A percentile compares a stretch with the other conserved stretches of the same genome.
Conservation (phyloP, 1,139 yeast genomes). For the Protomyces gravidus region DNA sequence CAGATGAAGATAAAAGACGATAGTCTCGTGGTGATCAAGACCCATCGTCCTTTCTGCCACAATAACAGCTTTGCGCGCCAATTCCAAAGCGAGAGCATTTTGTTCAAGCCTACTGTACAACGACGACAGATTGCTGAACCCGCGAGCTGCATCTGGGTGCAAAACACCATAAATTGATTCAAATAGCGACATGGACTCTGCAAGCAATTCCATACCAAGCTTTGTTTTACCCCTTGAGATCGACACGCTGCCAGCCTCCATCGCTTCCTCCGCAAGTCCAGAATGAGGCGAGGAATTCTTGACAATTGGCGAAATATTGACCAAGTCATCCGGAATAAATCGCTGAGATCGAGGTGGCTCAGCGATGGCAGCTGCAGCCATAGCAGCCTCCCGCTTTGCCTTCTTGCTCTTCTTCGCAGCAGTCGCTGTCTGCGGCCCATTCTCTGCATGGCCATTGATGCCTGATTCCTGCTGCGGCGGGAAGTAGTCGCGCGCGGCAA, state of each 20-base stretch:
- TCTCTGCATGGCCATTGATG: conserved; percentile 29
- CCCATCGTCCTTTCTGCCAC: conserved; percentile 79
- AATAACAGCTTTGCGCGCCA: conserved; percentile 66
- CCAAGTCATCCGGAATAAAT: conserved; percentile 59
- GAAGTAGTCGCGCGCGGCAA: conserved; percentile 55
- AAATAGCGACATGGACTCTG: conserved; percentile 65
- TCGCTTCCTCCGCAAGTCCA: conserved; percentile 67
- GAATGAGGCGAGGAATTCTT: conserved; percentile 68
- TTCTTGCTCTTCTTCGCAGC: conserved; percentile 42
- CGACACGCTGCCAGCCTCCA: conserved; percentile 50
- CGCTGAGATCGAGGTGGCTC: conserved; percentile 34
- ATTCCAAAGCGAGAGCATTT: conserved; percentile 57
- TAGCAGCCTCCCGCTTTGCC: conserved; percentile 43
- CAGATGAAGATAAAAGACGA: conserved; percentile 67
- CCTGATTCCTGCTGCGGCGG: conserved; percentile 37
- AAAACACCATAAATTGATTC: conserved; percentile 83
- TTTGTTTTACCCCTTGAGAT: conserved; percentile 40
- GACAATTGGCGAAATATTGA: conserved; percentile 65
- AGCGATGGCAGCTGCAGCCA: conserved; percentile 39
- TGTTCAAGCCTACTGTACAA: conserved; percentile 61
- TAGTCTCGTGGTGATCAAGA: conserved; percentile 69
- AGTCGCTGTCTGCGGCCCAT: conserved; percentile 41
- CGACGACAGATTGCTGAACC: conserved; percentile 62
- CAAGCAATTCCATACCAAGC: conserved; percentile 47
- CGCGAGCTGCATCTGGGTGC: conserved; percentile 73